These are phyloP conservation scores for Vinca major DNA, from an alignment of 305 asterid species.

Conservation along the genomic window DNA sequence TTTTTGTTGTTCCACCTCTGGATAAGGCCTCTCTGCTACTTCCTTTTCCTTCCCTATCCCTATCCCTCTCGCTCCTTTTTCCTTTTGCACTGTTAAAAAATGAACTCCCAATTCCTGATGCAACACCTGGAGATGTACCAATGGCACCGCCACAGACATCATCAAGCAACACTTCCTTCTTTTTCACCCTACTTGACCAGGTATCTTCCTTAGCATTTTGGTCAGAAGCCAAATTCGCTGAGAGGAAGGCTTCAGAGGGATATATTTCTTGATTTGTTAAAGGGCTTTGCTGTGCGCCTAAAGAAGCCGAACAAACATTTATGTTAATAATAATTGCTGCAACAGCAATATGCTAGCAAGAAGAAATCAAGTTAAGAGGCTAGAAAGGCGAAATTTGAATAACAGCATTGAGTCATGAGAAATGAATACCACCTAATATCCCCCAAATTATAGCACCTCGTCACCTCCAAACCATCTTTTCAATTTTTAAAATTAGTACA, in stretches of 20 bases:
- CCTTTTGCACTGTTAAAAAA: slow-evolving; percentile 77
- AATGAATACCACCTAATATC: background rate
- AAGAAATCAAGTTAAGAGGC: slow-evolving; percentile 7
- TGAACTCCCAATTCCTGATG: slow-evolving; percentile 57
- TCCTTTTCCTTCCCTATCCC: slow-evolving; percentile 90
- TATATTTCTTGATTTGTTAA: slow-evolving; percentile 40
- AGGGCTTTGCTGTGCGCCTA: slow-evolving; percentile 66
- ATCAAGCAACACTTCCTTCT: slow-evolving; percentile 62
- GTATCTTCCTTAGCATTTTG: slow-evolving; percentile 43
- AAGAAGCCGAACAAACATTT: slow-evolving; percentile 40
- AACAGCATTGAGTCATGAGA: background rate
- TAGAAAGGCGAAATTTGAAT: slow-evolving; percentile 1
- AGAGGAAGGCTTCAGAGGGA: slow-evolving; percentile 39
- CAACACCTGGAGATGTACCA: slow-evolving; percentile 30
- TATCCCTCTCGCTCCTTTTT: slow-evolving; percentile 86
- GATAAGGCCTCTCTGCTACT: slow-evolving; percentile 49
- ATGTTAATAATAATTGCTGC: slow-evolving; percentile 4
- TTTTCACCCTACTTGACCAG: slow-evolving; percentile 55
- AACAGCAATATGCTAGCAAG: slow-evolving; percentile 12
- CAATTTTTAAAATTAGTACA: background rate
- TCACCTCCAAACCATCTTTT: background rate
- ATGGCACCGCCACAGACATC: slow-evolving; percentile 51
- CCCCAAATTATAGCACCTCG: background rate
- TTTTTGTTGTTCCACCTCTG: slow-evolving; percentile 62
- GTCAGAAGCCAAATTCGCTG: slow-evolving; percentile 42